These are phyloP conservation scores for Castanea sativa DNA, from an alignment of 306 rosid genomes.

Conservation along the genomic window DNA sequence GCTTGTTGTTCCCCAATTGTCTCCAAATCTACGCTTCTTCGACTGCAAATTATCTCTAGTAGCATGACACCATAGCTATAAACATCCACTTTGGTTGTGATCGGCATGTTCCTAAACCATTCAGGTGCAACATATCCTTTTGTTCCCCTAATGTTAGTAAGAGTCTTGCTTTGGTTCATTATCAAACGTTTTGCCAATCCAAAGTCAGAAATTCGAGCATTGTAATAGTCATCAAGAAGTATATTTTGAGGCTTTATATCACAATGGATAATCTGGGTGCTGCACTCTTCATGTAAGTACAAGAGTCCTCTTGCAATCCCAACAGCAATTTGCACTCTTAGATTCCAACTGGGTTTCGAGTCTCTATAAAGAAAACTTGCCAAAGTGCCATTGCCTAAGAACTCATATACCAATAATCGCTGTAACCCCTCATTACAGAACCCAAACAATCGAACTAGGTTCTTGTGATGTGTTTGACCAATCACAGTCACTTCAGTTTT, in stretches of 20 bases:
- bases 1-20: not conserved
- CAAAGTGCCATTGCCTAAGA: conserved; percentile 22
- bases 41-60: conserved; percentile 24
- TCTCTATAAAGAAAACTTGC: conserved; percentile 29
- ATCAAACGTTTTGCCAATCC: conserved; percentile 29
- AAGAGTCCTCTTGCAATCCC: conserved; percentile 29
- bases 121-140: conserved; percentile 33
- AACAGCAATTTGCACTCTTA: conserved; percentile 17
- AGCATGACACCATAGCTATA: conserved; percentile 35
- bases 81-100: conserved; percentile 26
- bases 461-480: conserved; percentile 37
- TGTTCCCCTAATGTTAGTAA: conserved; percentile 16
- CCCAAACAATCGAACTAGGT: conserved; percentile 24
- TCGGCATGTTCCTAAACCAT: conserved; percentile 21
- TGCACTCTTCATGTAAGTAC: conserved; percentile 32
- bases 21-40: conserved; percentile 11
- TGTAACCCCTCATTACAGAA: conserved; percentile 20
- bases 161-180: conserved; percentile 4
- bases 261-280: conserved; percentile 23
- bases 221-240: conserved; percentile 23
- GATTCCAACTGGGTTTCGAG: conserved; percentile 3
- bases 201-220: conserved; percentile 25
- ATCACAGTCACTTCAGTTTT: conserved; percentile 21
- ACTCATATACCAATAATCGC: conserved; percentile 24
- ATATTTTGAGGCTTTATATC: conserved; percentile 42